Evolutionary conservation across 441 rosid genomes (phyloP).

Genomic region (Cnidoscolus chayamansa): DNA sequence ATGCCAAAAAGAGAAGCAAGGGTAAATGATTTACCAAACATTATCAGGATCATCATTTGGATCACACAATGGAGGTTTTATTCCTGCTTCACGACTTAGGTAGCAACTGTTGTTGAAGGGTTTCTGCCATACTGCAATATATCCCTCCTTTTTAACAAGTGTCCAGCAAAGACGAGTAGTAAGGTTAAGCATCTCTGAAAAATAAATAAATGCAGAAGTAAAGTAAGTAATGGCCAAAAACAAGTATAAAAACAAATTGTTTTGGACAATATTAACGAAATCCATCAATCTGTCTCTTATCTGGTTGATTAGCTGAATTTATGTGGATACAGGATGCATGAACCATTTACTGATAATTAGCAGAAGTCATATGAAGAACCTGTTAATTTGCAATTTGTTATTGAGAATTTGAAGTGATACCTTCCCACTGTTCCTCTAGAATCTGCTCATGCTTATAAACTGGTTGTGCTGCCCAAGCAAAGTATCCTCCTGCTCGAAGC

Average conservation of each 20-base stretch:
- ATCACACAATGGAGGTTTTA: constrained; percentile 69
- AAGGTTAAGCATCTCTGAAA: constrained; percentile 87
- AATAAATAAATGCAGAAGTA: constrained; percentile 23
- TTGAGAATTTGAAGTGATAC: constrained; percentile 33
- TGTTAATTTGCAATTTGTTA: not conserved
- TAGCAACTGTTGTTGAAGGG: constrained; percentile 81
- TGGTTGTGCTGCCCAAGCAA: constrained; percentile 99
- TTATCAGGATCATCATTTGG: constrained; percentile 85
- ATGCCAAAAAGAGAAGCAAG: not conserved
- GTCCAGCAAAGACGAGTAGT: constrained; percentile 91
- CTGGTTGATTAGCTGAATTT: not conserved
- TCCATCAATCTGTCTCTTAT: too few relatives aligned
- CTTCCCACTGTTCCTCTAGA: constrained; percentile 94
- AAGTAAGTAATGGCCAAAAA: too few relatives aligned
- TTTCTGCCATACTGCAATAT: constrained; percentile 92
- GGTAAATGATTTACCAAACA: constrained; percentile 55
- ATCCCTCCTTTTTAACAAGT: constrained; percentile 92
- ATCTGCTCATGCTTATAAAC: constrained; percentile 87
- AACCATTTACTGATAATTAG: not conserved
- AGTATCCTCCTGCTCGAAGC: constrained; percentile 93
- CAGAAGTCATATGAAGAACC: not conserved
- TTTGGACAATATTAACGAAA: too few relatives aligned
- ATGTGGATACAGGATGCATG: not conserved
- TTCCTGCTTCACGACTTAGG: constrained; percentile 64
- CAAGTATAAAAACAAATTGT: too few relatives aligned